Conservation (phyloP, 2,329 filamentous ascomycete species). For the Botrytis fabae region DNA sequence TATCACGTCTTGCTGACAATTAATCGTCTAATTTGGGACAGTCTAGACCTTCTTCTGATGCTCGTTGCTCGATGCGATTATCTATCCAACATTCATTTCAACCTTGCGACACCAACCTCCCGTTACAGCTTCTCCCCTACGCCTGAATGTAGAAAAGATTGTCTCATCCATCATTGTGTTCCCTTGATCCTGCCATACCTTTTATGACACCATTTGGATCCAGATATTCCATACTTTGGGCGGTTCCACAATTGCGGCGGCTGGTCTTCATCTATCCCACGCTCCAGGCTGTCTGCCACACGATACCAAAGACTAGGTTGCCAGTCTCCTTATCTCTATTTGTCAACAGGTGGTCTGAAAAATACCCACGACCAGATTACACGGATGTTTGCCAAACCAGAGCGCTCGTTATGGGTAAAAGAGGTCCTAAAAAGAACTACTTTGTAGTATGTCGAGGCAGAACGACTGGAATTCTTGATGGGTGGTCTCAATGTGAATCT, state of each 20-base stretch:
- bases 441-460: conserved; percentile 28
- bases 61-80: neutral
- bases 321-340: neutral
- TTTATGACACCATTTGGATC: neutral
- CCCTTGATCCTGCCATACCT: neutral
- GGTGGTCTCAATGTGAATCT: conserved; percentile 27
- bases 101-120: neutral
- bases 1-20: conserved; percentile 5
- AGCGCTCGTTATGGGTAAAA: neutral
- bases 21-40: neutral
- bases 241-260: neutral
- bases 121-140: neutral
- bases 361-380: neutral
- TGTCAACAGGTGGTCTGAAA: neutral
- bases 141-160: neutral
- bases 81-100: neutral
- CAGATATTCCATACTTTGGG: neutral
- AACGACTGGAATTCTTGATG: conserved; percentile 27
- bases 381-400: neutral
- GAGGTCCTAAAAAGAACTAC: conserved; percentile 16
- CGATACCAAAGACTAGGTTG: neutral
- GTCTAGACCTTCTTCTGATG: conserved; percentile 3
- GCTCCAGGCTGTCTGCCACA: neutral
- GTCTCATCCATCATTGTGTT: no score
- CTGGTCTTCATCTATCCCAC: neutral